These are phyloP conservation scores for Caryopteris hybrid DNA, from an alignment of 305 asterid genomes.

Conservation along the genomic window DNA sequence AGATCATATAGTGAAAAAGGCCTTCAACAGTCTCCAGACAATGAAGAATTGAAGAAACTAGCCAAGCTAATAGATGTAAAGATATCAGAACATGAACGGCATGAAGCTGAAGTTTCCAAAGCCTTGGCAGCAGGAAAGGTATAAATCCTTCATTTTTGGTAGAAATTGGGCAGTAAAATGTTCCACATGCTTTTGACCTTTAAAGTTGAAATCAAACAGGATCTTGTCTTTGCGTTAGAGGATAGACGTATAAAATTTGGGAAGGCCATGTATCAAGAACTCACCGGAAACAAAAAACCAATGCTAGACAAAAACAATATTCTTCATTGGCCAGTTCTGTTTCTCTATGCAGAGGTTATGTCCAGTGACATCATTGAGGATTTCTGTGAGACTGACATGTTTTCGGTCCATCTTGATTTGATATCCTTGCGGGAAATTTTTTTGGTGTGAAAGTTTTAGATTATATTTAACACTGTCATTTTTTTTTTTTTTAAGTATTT, in stretches of 20 bases:
- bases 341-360: slow-evolving; percentile 90
- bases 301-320: slow-evolving; percentile 58
- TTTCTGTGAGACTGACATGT: slow-evolving; percentile 83
- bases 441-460: slow-evolving; percentile 1
- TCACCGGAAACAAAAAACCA: slow-evolving; percentile 72
- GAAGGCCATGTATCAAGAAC: slow-evolving; percentile 82
- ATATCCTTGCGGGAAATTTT: slow-evolving; percentile 56
- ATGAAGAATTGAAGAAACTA: slow-evolving; percentile 67
- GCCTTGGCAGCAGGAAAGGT: slow-evolving; percentile 73
- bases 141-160: slow-evolving; percentile 6
- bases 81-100: slow-evolving; percentile 44
- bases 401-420: slow-evolving; percentile 73
- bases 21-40: slow-evolving; percentile 66
- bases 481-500: slow-evolving; percentile 2
- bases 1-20: slow-evolving; percentile 62
- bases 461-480: not conserved
- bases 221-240: slow-evolving; percentile 58
- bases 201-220: slow-evolving; percentile 40
- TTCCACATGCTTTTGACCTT: slow-evolving; percentile 14
- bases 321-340: slow-evolving; percentile 91
- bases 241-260: slow-evolving; percentile 68
- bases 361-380: slow-evolving; percentile 91
- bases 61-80: slow-evolving; percentile 51
- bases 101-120: slow-evolving; percentile 53
- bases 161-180: not conserved